Evolutionary conservation across 495 filamentous ascomycete species (phyloP), one percentile per base, ranked within the genome.

Genomic region (Aspergillus affinis): DNA sequence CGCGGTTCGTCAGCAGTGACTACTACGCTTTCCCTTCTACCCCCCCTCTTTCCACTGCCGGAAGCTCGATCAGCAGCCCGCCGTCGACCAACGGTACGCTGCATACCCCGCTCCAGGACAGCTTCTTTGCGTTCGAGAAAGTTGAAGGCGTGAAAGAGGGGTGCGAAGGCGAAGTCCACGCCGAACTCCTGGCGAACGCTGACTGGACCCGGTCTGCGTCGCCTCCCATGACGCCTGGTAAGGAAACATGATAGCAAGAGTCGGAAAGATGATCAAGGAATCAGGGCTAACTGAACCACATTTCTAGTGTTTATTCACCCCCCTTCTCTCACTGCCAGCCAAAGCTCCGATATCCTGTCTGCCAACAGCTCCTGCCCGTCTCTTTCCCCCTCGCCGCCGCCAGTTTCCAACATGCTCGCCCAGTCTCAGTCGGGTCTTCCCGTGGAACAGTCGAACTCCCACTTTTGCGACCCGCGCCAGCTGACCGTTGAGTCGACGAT

Each of bases 391-490:
- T 90, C 92, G 18, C 91, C 91, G 47, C 87, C 90, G 65, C 90
- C 91, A 58, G 75, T 74, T 26, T 72, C 84, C 53, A 88, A 88
- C 2, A 74, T 86, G 57, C 78, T 86, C 54, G 84, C 85, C 2
- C 87, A 90, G 45, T 80, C 86, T 51, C 90, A 92, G 67, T 72
- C 57, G 17, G 50, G 87, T 63, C 61, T 78, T 54, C 64, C 70
- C 10, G 61, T 66, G 30, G 76, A 78, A 58, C 71, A 71, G 51
- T 52, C 64, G 9, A 65, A 65, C 45, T 69, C 73, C 9, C 86
- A 92, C 74, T 97, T 96, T 67, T 98, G 94, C 75, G 92, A 98
- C 67, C 94, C 94, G 21, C 89, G 93, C 60, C 90, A 96, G 66
- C 80, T 98, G 51, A 94, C 90, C 5, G 92, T 97, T 48, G 85